phyloP scores from a whole-genome alignment of 2,329 filamentous ascomycete species.

The Ophiocordyceps australis region DNA sequence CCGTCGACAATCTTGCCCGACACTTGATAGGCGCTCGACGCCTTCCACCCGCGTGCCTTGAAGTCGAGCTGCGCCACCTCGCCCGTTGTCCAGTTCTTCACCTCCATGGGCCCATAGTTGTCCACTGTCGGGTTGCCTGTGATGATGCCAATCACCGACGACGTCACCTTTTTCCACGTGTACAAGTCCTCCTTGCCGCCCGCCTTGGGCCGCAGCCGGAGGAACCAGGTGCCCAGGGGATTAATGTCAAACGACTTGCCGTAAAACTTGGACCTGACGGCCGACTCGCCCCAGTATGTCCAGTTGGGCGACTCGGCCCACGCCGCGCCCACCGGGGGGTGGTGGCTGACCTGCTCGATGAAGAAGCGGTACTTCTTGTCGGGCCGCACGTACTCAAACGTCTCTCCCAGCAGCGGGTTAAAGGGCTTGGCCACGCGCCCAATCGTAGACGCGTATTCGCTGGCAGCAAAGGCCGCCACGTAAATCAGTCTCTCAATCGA shows the following conservation, averaged over 20 bases:
- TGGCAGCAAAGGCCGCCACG: slow-evolving; percentile 87
- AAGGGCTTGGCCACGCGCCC: slow-evolving; percentile 95
- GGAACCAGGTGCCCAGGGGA: slow-evolving; percentile 90
- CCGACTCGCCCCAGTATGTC: slow-evolving; percentile 95
- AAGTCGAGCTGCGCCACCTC: slow-evolving; percentile 84
- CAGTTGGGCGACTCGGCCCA: slow-evolving; percentile 85
- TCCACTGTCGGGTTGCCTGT: slow-evolving; percentile 94
- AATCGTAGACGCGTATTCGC: slow-evolving; percentile 92
- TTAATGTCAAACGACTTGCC: slow-evolving; percentile 97
- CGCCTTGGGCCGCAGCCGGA: slow-evolving; percentile 58
- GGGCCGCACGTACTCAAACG: slow-evolving; percentile 86
- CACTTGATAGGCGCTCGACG: slow-evolving; percentile 77
- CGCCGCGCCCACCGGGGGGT: slow-evolving; percentile 84
- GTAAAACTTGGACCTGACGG: slow-evolving; percentile 92
- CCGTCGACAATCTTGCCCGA: slow-evolving; percentile 70
- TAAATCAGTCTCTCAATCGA: slow-evolving; percentile 87
- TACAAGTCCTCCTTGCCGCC: slow-evolving; percentile 75
- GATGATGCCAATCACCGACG: slow-evolving; percentile 95
- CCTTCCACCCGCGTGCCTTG: slow-evolving; percentile 92
- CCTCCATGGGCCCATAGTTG: slow-evolving; percentile 92
- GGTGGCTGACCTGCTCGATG: slow-evolving; percentile 94
- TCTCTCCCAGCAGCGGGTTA: slow-evolving; percentile 90
- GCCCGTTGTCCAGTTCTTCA: slow-evolving; percentile 93
- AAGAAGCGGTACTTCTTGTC: slow-evolving; percentile 98
- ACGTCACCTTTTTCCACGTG: slow-evolving; percentile 98